These are phyloP conservation scores for Leishmania braziliensis DNA, from an alignment of 208 protist genomes.

Conservation along the genomic window DNA sequence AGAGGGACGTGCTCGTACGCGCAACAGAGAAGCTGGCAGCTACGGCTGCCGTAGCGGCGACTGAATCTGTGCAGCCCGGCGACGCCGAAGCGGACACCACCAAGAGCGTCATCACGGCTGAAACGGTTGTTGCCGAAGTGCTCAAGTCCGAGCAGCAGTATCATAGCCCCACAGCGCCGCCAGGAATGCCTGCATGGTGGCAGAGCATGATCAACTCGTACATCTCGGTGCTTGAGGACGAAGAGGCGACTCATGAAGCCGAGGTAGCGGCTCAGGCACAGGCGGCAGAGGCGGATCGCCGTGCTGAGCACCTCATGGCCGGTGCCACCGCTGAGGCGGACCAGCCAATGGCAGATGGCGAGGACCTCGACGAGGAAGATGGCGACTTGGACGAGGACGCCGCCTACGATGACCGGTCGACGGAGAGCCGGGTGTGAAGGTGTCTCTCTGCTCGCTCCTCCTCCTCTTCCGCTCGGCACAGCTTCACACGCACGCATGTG, in stretches of 20 bases:
- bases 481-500: background rate
- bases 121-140: conserved; percentile 26
- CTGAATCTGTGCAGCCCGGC: background rate
- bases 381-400: conserved; percentile 19
- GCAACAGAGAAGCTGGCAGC: conserved; percentile 60
- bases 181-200: conserved; percentile 55
- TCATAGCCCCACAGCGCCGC: conserved; percentile 10
- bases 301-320: conserved; percentile 17
- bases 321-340: conserved; percentile 30
- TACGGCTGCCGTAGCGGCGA: conserved; percentile 12
- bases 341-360: conserved; percentile 20
- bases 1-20: conserved; percentile 55
- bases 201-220: conserved; percentile 45
- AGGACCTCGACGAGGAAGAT: conserved; percentile 7
- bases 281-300: conserved; percentile 19
- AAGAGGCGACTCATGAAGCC: conserved; percentile 27
- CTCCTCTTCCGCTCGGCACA: background rate
- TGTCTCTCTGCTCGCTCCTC: background rate
- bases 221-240: conserved; percentile 44
- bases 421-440: background rate
- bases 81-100: background rate
- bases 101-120: conserved; percentile 4
- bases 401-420: conserved; percentile 2
- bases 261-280: conserved; percentile 27
- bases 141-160: conserved; percentile 25